Base-by-base conservation (phyloP, 1,139 yeast genomes). In the Hanseniaspora gamundiae region DNA sequence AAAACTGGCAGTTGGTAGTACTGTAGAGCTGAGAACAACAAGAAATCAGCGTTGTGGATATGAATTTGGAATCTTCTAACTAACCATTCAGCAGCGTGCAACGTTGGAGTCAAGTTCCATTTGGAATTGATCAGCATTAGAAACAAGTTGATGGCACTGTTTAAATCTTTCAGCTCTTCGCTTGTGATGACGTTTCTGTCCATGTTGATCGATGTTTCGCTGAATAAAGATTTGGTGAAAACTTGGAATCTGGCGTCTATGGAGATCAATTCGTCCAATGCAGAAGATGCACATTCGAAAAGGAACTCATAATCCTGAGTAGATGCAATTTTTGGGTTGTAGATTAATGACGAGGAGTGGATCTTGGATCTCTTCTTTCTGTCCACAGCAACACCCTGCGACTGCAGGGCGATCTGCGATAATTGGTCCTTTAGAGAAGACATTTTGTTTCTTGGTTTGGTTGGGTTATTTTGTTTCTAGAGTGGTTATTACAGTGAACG, bases 21-120 rank as follows among this genome's bases (percentile, higher is more conserved):
- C 24, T 96, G 94, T 54, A 91, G 68, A 2, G 81, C 72, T 3
- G 87, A 71, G 46, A 88, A 65, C 39, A 93, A 57, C 35, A 91
- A 59, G 47, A 70, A 59, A 59, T 91, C 97, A 0, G 87, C 68
- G 55, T 84, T 86, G 56, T 82, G 81, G 41, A 84, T 70, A 58
- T 91, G 91, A 52, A 85, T 77, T 59, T 84, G 86, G 61, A 88
- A 93, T 54, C 97, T 74, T 66, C 98, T 80, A 22, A 91, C 80
- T 35, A 91, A 74, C 98, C 98, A 91, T 66, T 91, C 99, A 11
- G 86, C 70, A 10, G 96, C 93, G 55, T 80, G 80, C 42, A 86
- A 60, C 2, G 95, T 74, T 14, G 94, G 85, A 27, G 78, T 73
- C 44, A 87, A 67, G 49, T 76, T 74, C 71, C 91, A 78, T 52